phyloP scores from a whole-genome alignment of 768 basidiomycete genomes.

The Tephrocybe rancida region DNA sequence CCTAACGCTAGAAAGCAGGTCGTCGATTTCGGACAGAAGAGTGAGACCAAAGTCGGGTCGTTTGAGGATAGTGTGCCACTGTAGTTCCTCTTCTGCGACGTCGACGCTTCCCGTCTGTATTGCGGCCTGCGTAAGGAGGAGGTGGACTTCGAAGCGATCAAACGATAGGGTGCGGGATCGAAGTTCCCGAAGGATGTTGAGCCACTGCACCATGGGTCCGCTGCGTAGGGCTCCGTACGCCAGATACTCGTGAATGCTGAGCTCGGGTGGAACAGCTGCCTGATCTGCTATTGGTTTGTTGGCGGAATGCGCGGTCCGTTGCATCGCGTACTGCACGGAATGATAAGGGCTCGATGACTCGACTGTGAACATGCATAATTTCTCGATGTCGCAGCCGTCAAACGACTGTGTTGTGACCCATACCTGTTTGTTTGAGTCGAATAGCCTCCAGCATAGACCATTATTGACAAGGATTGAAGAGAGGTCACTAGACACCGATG shows the following conservation, averaged over 20 bases:
- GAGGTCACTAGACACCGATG: constrained; percentile 5
- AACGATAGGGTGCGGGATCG: constrained; percentile 39
- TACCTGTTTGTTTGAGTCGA: constrained; percentile 18
- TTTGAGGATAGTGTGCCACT: constrained; percentile 44
- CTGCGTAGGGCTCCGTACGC: constrained; percentile 48
- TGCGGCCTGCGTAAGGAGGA: constrained; percentile 43
- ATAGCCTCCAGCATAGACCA: constrained; percentile 30
- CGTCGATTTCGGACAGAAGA: constrained; percentile 37
- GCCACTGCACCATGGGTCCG: constrained; percentile 49
- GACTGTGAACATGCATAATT: constrained; percentile 31
- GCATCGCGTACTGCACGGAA: constrained; percentile 35
- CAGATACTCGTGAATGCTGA: constrained; percentile 47
- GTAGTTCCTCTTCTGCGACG: constrained; percentile 14
- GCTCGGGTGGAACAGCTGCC: constrained; percentile 35
- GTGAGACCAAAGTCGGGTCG: constrained; percentile 33
- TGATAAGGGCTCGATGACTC: constrained; percentile 29
- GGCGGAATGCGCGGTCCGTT: constrained; percentile 36
- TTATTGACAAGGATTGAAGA: constrained; percentile 29
- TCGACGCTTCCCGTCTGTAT: constrained; percentile 40
- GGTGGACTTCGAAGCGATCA: constrained; percentile 37
- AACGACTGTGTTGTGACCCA: constrained; percentile 10
- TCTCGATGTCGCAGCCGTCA: constrained; percentile 12
- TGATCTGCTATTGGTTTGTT: constrained; percentile 47
- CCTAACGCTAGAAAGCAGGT: constrained; percentile 35
- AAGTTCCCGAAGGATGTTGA: constrained; percentile 49